Evolutionary conservation across 2,329 filamentous ascomycete genomes (phyloP).

Genomic region (Biscogniauxia mediterranea): DNA sequence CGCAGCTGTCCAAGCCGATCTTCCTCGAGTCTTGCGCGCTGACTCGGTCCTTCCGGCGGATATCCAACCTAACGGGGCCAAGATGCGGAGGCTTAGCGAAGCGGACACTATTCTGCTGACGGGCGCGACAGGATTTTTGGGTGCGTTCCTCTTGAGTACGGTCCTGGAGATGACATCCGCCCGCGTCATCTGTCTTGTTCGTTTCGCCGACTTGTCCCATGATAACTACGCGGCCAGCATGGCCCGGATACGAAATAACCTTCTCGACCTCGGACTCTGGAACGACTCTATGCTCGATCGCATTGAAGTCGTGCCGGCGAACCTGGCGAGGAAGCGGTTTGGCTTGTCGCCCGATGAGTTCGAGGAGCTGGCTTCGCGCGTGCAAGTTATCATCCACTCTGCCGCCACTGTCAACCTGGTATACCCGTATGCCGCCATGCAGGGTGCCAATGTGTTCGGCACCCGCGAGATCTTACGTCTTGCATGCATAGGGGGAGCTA

Average conservation of each 20-base stretch:
- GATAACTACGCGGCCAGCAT: constrained; percentile 66
- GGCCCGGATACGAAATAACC: constrained; percentile 69
- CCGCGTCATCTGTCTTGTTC: constrained; percentile 69
- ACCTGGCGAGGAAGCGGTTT: constrained; percentile 65
- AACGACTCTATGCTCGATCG: constrained; percentile 74
- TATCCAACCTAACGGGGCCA: constrained; percentile 56
- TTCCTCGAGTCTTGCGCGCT: constrained; percentile 65
- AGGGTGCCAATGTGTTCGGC: constrained; percentile 75
- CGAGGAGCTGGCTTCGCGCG: constrained; percentile 59
- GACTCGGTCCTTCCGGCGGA: constrained; percentile 68
- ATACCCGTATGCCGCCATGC: constrained; percentile 75
- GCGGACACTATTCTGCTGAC: constrained; percentile 70
- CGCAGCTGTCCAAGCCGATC: constrained; percentile 71
- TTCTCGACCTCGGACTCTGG: constrained; percentile 78
- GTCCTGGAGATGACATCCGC: constrained; percentile 67
- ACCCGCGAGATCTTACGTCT: constrained; percentile 72
- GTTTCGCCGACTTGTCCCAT: constrained; percentile 65
- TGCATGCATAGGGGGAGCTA: constrained; percentile 64
- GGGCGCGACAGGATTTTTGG: constrained; percentile 73
- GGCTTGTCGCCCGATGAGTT: constrained; percentile 67
- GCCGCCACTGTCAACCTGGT: constrained; percentile 78
- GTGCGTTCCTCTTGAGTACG: constrained; percentile 69
- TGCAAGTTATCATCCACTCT: constrained; percentile 75
- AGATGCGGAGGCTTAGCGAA: constrained; percentile 58
- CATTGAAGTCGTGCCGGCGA: constrained; percentile 72